Evolutionary conservation across 2,329 filamentous ascomycete genomes (phyloP), one percentile per base, ranked within the genome.

Genomic region (Sporothrix inflata): DNA sequence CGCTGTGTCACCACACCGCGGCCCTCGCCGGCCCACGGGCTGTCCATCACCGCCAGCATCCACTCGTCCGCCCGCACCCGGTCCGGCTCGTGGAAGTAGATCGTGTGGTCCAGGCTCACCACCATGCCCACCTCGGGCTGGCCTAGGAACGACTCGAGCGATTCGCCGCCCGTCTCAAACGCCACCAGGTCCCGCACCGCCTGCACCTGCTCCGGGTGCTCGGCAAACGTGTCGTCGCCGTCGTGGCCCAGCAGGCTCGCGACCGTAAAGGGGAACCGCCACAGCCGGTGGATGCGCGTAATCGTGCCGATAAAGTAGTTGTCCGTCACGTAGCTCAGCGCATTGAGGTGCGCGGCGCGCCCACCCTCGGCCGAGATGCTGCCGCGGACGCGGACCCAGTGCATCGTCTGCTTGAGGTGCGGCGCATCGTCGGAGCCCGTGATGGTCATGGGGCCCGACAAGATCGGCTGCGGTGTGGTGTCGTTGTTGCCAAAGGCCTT

Each of bases 291-390:
- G 71, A 94, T 90, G 24, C 93, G 89, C 38, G 91, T 86, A 8
- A 98, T 89, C 1, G 94, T 98, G 51, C 93, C 94, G 80, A 98
- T 94, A 82, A 99, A 98, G 83, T 93, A 96, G 79, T 88, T 92
- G 82, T 98, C 95, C 34, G 91, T 93, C 84, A 98, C 92, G 83
- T 98, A 99, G 30, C 95, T 95, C 74, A 99, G 85, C 9, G 96
- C 96, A 49, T 89, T 91, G 47, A 98, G 85, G 79, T 98, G 94
- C 12, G 94, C 93, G 77, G 92, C 88, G 75, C 91, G 89, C 1
- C 94, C 93, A 24, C 93, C 93, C 3, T 85, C 85, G 0, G 87
- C 85, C 55, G 90, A 92, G 77, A 98, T 96, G 72, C 11, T 21
- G 42, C 94, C 94, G 68, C 90, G 84, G 11, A 92, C 90, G 70